phyloP scores from a whole-genome alignment of 352 stramenopile genomes.

The Phytophthora sp. region DNA sequence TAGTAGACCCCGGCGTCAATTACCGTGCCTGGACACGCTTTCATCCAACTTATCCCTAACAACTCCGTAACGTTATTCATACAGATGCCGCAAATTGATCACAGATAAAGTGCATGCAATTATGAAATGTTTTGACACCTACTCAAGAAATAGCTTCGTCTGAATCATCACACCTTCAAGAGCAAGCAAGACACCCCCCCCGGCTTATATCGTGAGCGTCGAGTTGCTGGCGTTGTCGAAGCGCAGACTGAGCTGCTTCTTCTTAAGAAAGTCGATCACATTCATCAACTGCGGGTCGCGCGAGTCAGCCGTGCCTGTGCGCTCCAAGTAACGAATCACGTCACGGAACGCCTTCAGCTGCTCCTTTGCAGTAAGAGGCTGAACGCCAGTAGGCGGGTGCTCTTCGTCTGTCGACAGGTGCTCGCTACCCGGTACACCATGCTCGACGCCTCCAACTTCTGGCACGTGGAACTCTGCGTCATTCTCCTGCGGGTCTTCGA shows the following conservation, averaged over 20 bases:
- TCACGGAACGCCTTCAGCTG: slow-evolving; percentile 88
- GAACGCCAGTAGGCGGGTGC: slow-evolving; percentile 29
- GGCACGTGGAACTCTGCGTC: slow-evolving; percentile 84
- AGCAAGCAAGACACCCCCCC: background rate
- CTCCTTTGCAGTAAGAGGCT: slow-evolving; percentile 70
- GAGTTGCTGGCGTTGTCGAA: slow-evolving; percentile 88
- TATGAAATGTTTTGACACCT: slow-evolving; percentile 6
- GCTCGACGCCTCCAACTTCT: slow-evolving; percentile 49
- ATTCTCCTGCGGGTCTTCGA: slow-evolving; percentile 83
- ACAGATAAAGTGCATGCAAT: slow-evolving; percentile 13
- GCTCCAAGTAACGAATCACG: slow-evolving; percentile 87
- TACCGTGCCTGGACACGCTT: slow-evolving; percentile 19
- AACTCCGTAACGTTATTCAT: slow-evolving; percentile 6
- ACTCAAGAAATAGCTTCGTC: background rate
- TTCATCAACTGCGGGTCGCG: slow-evolving; percentile 75
- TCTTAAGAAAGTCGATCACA: slow-evolving; percentile 89
- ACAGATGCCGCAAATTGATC: too few species aligned
- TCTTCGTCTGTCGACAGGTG: slow-evolving; percentile 51
- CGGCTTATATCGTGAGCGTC: slow-evolving; percentile 78
- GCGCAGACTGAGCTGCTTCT: slow-evolving; percentile 87
- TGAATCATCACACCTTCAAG: background rate
- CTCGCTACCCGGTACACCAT: slow-evolving; percentile 4
- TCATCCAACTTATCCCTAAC: background rate
- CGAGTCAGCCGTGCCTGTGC: slow-evolving; percentile 65
- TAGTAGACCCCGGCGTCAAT: slow-evolving; percentile 10